Base-by-base conservation (phyloP, 202 grass and related monocot genomes). In the Cymbopogon flexuosus region DNA sequence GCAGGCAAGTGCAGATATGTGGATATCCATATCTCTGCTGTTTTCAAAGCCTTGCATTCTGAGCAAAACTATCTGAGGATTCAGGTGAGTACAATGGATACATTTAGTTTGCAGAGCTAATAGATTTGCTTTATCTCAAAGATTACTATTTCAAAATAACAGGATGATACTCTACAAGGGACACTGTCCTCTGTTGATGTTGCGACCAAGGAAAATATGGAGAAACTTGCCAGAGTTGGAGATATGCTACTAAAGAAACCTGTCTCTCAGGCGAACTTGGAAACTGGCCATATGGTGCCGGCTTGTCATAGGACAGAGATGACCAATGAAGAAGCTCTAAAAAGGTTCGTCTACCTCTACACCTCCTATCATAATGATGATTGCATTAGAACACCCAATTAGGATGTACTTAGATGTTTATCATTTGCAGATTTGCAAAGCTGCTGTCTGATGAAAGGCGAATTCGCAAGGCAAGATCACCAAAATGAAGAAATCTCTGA, bases 51-150 rank as follows among this genome's bases (percentile, higher is more conserved):
- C 40, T 81, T 97, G 46, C 88, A 70, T 36, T 94, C 88, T 54
- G 84, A 92, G 57, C 58, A 91, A 35, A 92, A 90, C 68, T 94
- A 97, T 75, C 87, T 97, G 45, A 84, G 94, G 49, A 94, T 97
- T 62, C 90, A 97, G 89, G 92, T 97, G 75, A 62, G 33, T 83
- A 89, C 87, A 78, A 34, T 8, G 65, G 12, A 42, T 27, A 51
- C 33, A 68, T 35, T 75, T 74, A 21, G 71, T 65, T 84, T 69
- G 35, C 59, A 65, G 8, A 77, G 30, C 29, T 37, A 75, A 39
- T 54, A 24, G 37, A 68, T 52, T 11, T 13, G 9, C 18, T 70
- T 72, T 79, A 30, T 76, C 40, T 83, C n/a, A 79, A 15, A 78
- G 29, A 61, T 29, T 75, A 27, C 19, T 64, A 61, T 52, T 82